Percentiles rank a stretch among this genome's conserved stretches.
Conservation (phyloP, 2,329 filamentous ascomycete species). For the Colletotrichum shisoi region DNA sequence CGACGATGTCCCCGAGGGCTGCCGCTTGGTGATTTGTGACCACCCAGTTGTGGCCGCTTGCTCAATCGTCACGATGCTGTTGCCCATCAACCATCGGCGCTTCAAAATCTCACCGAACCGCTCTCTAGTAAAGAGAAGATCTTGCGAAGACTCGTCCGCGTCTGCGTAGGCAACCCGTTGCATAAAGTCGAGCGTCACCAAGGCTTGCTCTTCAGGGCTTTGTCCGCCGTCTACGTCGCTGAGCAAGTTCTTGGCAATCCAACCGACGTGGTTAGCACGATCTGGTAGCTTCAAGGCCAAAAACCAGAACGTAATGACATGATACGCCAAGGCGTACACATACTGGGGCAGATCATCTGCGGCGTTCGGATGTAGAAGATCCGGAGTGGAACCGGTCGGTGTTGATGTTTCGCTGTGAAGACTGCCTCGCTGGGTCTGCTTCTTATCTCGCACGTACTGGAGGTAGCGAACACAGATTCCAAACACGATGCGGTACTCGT, state of each 20-base stretch:
- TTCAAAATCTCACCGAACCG: constrained; percentile 71
- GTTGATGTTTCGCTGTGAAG: constrained; percentile 53
- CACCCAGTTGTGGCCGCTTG: constrained; percentile 72
- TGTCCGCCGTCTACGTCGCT: constrained; percentile 77
- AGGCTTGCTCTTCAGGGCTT: constrained; percentile 86
- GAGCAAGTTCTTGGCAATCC: constrained; percentile 89
- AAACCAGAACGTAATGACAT: constrained; percentile 98
- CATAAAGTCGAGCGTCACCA: constrained; percentile 95
- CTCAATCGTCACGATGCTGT: constrained; percentile 77
- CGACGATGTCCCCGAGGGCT: constrained; percentile 72
- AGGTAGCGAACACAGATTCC: constrained; percentile 94
- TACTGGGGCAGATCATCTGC: constrained; percentile 85
- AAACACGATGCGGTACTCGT: constrained; percentile 93
- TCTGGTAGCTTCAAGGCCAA: constrained; percentile 85
- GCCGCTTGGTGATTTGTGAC: constrained; percentile 74
- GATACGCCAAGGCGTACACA: constrained; percentile 90
- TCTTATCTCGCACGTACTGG: constrained; percentile 81
- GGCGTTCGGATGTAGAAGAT: constrained; percentile 44
- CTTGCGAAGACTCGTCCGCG: constrained; percentile 75
- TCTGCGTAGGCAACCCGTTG: constrained; percentile 87
- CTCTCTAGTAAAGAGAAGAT: constrained; percentile 70
- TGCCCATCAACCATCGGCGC: constrained; percentile 75
- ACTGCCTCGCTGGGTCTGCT: constrained; percentile 57
- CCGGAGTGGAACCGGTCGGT: constrained; percentile 27
- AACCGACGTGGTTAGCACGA: constrained; percentile 82